These are phyloP conservation scores for Candida ponderosae DNA, from an alignment of 805 yeast species.

Conservation along the genomic window DNA sequence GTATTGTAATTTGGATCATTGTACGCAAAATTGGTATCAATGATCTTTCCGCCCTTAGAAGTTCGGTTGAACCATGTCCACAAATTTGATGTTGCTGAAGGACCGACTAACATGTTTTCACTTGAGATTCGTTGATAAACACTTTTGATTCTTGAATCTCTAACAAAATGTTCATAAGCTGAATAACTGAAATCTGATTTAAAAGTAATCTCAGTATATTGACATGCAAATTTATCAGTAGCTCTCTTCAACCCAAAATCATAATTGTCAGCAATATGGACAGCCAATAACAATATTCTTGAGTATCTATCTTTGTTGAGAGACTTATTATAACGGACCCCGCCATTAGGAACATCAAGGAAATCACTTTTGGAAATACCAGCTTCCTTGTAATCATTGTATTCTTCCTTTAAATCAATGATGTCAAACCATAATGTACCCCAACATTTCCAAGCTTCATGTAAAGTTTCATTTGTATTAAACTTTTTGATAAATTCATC, in stretches of 20 bases:
- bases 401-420: conserved; percentile 45
- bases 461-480: conserved; percentile 51
- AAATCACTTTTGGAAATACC: conserved; percentile 51
- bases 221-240: conserved; percentile 36
- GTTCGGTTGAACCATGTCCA: background rate
- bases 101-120: conserved; percentile 3
- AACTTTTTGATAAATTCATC: conserved; percentile 39
- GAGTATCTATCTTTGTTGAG: conserved; percentile 41
- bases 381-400: conserved; percentile 37
- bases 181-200: conserved; percentile 1
- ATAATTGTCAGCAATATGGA: conserved; percentile 42
- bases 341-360: conserved; percentile 61
- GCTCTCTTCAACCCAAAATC: conserved; percentile 49
- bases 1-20: background rate
- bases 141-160: conserved; percentile 9
- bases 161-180: background rate
- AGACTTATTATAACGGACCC: conserved; percentile 35
- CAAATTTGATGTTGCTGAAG: background rate
- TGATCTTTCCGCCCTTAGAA: background rate
- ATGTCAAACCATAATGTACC: conserved; percentile 76
- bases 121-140: conserved; percentile 1
- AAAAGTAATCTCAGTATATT: conserved; percentile 4
- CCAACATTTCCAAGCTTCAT: conserved; percentile 83
- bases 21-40: background rate
- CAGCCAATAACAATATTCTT: conserved; percentile 42